Percentiles rank a stretch among this genome's conserved stretches.
Evolutionary conservation across 2,329 filamentous ascomycete species (phyloP).

Genomic region (Neurospora sp.): DNA sequence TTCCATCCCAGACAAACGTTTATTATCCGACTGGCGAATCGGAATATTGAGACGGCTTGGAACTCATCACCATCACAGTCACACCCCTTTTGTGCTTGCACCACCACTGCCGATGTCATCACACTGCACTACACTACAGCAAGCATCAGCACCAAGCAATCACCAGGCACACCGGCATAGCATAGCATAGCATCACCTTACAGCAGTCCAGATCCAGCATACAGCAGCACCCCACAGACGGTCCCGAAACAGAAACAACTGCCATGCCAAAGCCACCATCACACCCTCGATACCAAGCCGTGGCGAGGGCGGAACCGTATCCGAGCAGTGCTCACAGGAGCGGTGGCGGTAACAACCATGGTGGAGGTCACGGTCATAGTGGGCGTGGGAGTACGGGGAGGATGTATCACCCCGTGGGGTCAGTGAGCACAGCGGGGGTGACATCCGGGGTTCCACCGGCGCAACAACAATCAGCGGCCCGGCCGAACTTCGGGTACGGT

Average conservation of each 20-base stretch:
- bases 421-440: neutral
- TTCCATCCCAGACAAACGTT: slow-evolving; percentile 1
- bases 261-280: neutral
- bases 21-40: neutral
- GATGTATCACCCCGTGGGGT: neutral
- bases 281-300: neutral
- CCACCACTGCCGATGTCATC: neutral
- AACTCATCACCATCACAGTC: neutral
- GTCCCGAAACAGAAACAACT: neutral
- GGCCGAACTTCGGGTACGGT: neutral
- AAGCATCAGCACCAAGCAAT: neutral
- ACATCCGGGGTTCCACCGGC: neutral
- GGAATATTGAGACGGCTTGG: neutral
- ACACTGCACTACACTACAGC: neutral
- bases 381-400: neutral
- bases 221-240: neutral
- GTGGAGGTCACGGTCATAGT: neutral
- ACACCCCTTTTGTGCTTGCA: neutral
- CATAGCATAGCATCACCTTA: neutral
- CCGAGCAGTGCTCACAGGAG: neutral
- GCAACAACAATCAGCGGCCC: neutral
- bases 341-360: neutral
- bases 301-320: neutral
- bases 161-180: neutral
- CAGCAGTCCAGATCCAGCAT: neutral